Evolutionary conservation across 2,329 filamentous ascomycete species (phyloP).

Genomic region (Myrmaecium sp.): DNA sequence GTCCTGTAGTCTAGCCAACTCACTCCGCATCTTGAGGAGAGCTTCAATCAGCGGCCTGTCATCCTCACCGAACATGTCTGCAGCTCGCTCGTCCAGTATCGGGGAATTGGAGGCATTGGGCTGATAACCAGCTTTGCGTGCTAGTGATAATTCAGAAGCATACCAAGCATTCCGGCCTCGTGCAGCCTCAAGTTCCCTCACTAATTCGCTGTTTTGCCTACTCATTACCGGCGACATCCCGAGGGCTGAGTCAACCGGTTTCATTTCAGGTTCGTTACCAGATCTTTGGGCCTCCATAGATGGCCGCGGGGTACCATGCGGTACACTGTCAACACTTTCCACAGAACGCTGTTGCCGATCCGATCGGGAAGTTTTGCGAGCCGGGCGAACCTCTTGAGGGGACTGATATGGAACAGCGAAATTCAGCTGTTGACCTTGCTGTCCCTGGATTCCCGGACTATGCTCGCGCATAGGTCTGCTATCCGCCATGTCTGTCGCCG

Average conservation of each 20-base stretch:
- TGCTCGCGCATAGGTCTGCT: slow-evolving; percentile 4
- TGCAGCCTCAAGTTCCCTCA: slow-evolving; percentile 72
- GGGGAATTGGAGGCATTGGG: slow-evolving; percentile 54
- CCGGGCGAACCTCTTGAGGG: too few relatives aligned
- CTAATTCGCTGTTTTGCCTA: slow-evolving; percentile 53
- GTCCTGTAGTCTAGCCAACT: slow-evolving; percentile 75
- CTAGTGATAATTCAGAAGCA: slow-evolving; percentile 82
- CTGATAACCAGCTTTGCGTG: slow-evolving; percentile 75
- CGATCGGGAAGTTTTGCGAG: too few relatives aligned
- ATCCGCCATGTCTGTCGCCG: slow-evolving; percentile 2
- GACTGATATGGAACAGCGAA: too few relatives aligned
- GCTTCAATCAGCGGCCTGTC: slow-evolving; percentile 87
- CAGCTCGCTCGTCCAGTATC: slow-evolving; percentile 55
- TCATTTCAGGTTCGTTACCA: slow-evolving; percentile 15
- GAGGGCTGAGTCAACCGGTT: slow-evolving; percentile 41
- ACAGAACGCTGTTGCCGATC: slow-evolving; percentile 46
- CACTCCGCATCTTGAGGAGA: slow-evolving; percentile 74
- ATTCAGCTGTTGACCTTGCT: not conserved
- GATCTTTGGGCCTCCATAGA: slow-evolving; percentile 15
- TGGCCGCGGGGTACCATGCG: slow-evolving; percentile 14
- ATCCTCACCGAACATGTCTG: slow-evolving; percentile 76
- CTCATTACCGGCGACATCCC: slow-evolving; percentile 44
- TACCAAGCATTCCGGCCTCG: slow-evolving; percentile 93
- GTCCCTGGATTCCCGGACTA: not conserved
- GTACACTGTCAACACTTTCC: slow-evolving; percentile 51